Percentiles rank a stretch among this genome's conserved stretches.
Conservation (phyloP, 495 filamentous ascomycete species). For the Xylaria palmicola region DNA sequence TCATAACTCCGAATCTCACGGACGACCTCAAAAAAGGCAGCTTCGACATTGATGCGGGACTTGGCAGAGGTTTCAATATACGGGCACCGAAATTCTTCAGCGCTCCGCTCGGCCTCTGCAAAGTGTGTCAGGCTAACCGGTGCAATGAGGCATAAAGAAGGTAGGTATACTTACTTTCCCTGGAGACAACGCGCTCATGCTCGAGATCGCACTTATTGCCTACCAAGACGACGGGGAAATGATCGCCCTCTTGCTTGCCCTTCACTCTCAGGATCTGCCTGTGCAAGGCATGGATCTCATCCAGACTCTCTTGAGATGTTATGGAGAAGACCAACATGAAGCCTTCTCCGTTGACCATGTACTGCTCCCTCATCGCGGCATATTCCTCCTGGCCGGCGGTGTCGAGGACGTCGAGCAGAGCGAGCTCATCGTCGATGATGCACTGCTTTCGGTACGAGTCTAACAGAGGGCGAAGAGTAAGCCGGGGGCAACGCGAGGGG, state of each 20-base stretch:
- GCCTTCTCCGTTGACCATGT: conserved; percentile 98
- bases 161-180: conserved; percentile 65
- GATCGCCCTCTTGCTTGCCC: conserved; percentile 76
- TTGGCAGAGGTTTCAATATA: conserved; percentile 99
- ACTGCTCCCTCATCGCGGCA: conserved; percentile 98
- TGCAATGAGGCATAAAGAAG: background rate
- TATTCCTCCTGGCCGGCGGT: conserved; percentile 99
- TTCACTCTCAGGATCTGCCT: conserved; percentile 98
- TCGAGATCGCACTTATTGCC: conserved; percentile 99
- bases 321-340: conserved; percentile 98
- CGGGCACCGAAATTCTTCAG: conserved; percentile 85
- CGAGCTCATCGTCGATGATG: conserved; percentile 96
- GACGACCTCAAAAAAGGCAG: conserved; percentile 97
- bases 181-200: conserved; percentile 80
- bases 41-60: conserved; percentile 95
- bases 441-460: conserved; percentile 99
- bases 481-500: background rate
- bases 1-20: conserved; percentile 97
- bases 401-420: conserved; percentile 94
- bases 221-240: conserved; percentile 99
- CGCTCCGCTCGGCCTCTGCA: conserved; percentile 85
- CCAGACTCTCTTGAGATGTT: conserved; percentile 93
- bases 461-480: conserved; percentile 36
- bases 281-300: conserved; percentile 97
- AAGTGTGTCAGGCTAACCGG: conserved; percentile 2